Evolutionary conservation across 176 grass and related monocot genomes (phyloP), one percentile per base, ranked within the genome.

Genomic region (Triticum monococcum): DNA sequence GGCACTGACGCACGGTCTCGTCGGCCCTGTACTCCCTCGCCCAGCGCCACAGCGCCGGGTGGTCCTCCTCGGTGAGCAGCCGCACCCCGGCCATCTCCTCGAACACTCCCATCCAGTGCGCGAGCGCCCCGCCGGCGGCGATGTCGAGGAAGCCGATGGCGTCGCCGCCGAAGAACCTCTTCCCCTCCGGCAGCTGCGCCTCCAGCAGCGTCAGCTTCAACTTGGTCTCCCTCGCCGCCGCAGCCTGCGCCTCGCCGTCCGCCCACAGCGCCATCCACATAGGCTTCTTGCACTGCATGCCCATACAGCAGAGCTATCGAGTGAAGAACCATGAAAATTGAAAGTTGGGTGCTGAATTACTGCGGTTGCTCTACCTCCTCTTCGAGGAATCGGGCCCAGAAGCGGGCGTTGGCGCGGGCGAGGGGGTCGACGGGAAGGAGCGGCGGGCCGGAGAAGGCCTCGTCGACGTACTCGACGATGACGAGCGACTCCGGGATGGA

Each of bases 391-490:
- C 9, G 26, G 0, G 74, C 71, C 91, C 87, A 89, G 66, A 90
- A 93, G 4, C 81, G 85, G 0, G 81, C 68, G 7, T 1, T 7
- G 4, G 88, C 88, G 0, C 80, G 17, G 2, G 76, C 79, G 9
- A 54, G 36, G 12, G 88, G 82, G 22, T 83, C 65, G 0, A 7
- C 0, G 0, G 91, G 88, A 0, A 88, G 41, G 7, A 93, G 35
- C 0, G 81, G 36, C 12, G 64, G 57, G 1, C 88, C 91, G 0
- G 72, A 1, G 43, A 87, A 90, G 28, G 78, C 18, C 75, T 88
- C 86, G 26, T 93, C 91, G 62, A 83, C 17, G 50, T 93, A 91
- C 79, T 93, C 78, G 7, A 91, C 28, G 79, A 90, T 70, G 46
- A 91, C 2, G 8, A 90, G 85, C 0, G 88, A 93, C 79, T 93